A percentile compares a stretch with the other conserved stretches of the same genome.
phyloP scores from a whole-genome alignment of 2,329 filamentous ascomycete genomes.

The Teratosphaeria viscida region DNA sequence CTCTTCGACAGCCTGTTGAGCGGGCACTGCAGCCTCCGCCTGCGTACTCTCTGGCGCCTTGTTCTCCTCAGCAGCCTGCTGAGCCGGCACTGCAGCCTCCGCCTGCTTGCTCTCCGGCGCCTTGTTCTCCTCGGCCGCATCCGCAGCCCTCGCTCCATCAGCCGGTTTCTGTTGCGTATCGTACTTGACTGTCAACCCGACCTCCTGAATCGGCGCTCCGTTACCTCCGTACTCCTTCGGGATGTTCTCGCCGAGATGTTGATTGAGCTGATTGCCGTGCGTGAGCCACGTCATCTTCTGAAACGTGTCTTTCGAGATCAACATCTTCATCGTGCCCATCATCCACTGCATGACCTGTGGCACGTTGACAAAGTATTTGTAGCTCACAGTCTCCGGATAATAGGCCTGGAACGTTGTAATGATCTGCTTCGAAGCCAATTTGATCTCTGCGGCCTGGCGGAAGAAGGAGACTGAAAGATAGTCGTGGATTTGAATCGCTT shows the following conservation, averaged over 20 bases:
- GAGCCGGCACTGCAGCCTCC: background rate
- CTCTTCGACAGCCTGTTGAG: background rate
- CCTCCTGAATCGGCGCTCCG: constrained; percentile 41
- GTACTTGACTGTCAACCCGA: constrained; percentile 32
- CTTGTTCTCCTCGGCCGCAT: background rate
- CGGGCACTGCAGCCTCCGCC: background rate
- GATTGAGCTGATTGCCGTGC: constrained; percentile 55
- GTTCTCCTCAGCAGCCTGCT: constrained; percentile 13
- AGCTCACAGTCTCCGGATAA: constrained; percentile 78
- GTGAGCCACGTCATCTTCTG: constrained; percentile 41
- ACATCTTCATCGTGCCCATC: constrained; percentile 35
- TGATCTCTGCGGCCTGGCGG: constrained; percentile 66
- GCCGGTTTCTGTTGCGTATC: constrained; percentile 2
- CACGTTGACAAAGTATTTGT: constrained; percentile 96
- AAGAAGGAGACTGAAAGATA: constrained; percentile 83
- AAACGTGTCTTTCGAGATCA: constrained; percentile 39
- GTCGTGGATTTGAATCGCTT: constrained; percentile 88
- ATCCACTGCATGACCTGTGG: constrained; percentile 80
- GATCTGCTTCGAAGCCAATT: constrained; percentile 65
- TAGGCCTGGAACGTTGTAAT: constrained; percentile 71
- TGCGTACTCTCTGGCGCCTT: constrained; percentile 1
- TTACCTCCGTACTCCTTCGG: constrained; percentile 73
- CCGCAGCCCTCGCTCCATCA: background rate
- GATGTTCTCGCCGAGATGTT: constrained; percentile 54
- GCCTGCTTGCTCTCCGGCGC: background rate